Conservation (phyloP, 257 asterid species). For the Jaltomata sinuosa region DNA sequence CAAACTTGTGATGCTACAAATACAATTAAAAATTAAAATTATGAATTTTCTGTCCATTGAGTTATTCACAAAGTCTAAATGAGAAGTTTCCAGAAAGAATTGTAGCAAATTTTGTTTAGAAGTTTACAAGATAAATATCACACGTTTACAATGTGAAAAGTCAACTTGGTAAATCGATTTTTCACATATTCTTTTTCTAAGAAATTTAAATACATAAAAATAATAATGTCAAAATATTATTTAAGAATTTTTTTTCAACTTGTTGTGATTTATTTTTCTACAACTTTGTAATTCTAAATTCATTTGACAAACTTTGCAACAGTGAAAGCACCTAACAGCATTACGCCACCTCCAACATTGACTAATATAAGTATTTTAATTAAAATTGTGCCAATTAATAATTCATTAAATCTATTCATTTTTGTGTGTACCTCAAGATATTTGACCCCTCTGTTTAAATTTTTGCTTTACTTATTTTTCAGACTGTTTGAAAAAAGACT, state of each 20-base stretch:
- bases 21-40: too few species aligned
- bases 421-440: not conserved
- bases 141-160: not conserved
- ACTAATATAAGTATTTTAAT: not conserved
- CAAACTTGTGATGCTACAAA: not conserved
- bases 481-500: not conserved
- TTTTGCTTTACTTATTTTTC: not conserved
- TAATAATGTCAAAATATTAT: too few species aligned
- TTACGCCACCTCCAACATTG: not conserved
- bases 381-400: not conserved
- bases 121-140: not conserved
- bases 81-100: not conserved
- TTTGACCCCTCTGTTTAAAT: not conserved
- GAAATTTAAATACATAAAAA: not conserved
- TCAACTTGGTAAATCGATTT: not conserved
- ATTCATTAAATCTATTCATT: not conserved
- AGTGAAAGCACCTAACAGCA: not conserved
- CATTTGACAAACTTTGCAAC: not conserved
- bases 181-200: not conserved
- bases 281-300: not conserved
- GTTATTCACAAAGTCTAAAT: not conserved
- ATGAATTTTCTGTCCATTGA: not conserved
- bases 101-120: not conserved
- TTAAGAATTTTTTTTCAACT: not conserved
- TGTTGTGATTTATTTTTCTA: not conserved